Evolutionary conservation across 2,329 filamentous ascomycete species (phyloP).

Genomic region (Colletotrichum sp.): DNA sequence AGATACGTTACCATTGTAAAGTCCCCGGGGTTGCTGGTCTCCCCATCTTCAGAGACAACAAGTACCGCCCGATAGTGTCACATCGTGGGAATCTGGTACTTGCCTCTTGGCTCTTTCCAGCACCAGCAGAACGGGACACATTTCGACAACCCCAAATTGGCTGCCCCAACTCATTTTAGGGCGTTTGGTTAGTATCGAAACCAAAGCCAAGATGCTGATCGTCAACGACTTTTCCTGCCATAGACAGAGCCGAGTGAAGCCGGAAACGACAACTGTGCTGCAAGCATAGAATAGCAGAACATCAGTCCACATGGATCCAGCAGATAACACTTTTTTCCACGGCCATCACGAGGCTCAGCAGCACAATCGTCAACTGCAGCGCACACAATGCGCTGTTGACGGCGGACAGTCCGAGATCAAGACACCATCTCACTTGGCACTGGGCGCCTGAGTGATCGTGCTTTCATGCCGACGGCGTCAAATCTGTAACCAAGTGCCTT

Average conservation of each 20-base stretch:
- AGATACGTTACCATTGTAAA: neutral
- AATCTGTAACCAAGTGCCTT: conserved; percentile 4
- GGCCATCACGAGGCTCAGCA: neutral
- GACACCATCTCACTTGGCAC: neutral
- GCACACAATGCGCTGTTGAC: neutral
- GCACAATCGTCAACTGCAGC: neutral
- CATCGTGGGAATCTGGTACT: neutral
- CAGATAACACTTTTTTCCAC: neutral
- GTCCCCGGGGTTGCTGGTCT: neutral
- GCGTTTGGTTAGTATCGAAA: neutral
- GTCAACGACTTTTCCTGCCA: neutral
- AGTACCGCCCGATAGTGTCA: neutral
- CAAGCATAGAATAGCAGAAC: neutral
- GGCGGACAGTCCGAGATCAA: conserved; percentile 3
- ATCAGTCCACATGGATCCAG: neutral
- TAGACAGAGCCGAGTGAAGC: neutral
- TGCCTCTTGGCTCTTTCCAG: neutral
- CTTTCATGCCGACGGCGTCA: neutral
- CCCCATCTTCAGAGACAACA: neutral
- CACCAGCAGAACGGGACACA: neutral
- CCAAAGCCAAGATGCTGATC: neutral
- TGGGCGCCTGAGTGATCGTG: neutral
- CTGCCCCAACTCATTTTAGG: neutral
- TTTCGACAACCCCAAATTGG: neutral
- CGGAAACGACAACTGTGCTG: neutral